These are phyloP conservation scores for Suillus placidus DNA, from an alignment of 768 basidiomycete species.

Conservation along the genomic window DNA sequence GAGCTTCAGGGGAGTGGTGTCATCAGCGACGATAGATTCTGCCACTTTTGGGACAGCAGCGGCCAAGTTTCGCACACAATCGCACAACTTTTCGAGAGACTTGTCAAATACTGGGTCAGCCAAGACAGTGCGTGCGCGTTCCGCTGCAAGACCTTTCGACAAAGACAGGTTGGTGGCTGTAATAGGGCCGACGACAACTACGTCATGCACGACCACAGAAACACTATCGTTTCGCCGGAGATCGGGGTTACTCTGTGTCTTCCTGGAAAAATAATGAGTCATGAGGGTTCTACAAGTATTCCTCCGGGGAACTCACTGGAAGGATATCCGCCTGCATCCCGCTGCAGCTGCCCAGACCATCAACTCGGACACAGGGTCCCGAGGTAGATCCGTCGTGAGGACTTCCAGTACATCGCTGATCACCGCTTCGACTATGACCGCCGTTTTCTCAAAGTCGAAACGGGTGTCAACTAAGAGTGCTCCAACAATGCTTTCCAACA, in stretches of 20 bases:
- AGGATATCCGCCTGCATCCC: slow-evolving; percentile 57
- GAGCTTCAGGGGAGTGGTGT: slow-evolving; percentile 22
- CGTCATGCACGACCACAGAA: slow-evolving; percentile 61
- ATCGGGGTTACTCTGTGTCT: slow-evolving; percentile 47
- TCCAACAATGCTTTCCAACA: slow-evolving; percentile 83
- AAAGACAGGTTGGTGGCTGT: slow-evolving; percentile 56
- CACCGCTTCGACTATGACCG: slow-evolving; percentile 57
- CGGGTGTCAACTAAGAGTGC: slow-evolving; percentile 82
- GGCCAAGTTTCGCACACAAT: slow-evolving; percentile 34
- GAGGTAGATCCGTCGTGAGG: slow-evolving; percentile 59
- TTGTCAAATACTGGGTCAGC: slow-evolving; percentile 48
- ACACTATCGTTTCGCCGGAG: slow-evolving; percentile 52
- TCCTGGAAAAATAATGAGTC: slow-evolving; percentile 28
- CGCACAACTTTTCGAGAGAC: slow-evolving; percentile 46
- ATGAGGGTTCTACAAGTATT: slow-evolving; percentile 10
- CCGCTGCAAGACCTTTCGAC: slow-evolving; percentile 71
- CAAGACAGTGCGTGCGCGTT: slow-evolving; percentile 58
- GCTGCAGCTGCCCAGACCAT: slow-evolving; percentile 62
- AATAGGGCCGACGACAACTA: slow-evolving; percentile 60
- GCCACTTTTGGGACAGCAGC: slow-evolving; percentile 13
- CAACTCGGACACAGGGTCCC: slow-evolving; percentile 75
- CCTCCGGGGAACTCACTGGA: slow-evolving; percentile 41
- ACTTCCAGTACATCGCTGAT: slow-evolving; percentile 69
- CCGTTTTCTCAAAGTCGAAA: slow-evolving; percentile 71
- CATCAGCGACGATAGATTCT: slow-evolving; percentile 21